phyloP scores from a whole-genome alignment of 805 yeast species.

The Lipomyces kockii region DNA sequence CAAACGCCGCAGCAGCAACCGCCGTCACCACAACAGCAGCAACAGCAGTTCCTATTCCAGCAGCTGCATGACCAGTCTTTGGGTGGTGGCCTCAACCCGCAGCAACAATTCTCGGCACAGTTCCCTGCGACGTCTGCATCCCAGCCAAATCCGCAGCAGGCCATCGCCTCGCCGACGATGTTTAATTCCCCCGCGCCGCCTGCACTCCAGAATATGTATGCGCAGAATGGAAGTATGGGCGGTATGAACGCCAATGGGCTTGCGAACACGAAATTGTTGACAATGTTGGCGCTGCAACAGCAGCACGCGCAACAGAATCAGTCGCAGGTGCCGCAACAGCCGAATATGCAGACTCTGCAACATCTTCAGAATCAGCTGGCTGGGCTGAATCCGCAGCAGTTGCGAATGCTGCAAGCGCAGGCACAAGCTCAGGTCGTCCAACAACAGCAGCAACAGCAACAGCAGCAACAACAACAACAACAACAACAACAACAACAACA shows the following conservation, averaged over 20 bases:
- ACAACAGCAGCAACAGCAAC: constrained; percentile 14
- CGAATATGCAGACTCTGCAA: constrained; percentile 5
- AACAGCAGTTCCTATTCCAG: constrained; percentile 19
- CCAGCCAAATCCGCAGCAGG: background rate
- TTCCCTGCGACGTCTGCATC: constrained; percentile 7
- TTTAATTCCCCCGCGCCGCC: constrained; percentile 7
- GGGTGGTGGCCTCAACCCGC: background rate
- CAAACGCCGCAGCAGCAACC: constrained; percentile 19
- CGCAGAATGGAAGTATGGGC: constrained; percentile 1
- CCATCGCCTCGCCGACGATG: constrained; percentile 1
- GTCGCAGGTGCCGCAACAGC: constrained; percentile 1
- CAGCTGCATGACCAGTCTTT: constrained; percentile 13
- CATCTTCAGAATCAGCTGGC: constrained; percentile 17
- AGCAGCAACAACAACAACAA: no score
- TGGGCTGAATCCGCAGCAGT: constrained; percentile 2
- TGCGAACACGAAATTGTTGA: background rate
- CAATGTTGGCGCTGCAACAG: constrained; percentile 3
- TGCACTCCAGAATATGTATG: constrained; percentile 10
- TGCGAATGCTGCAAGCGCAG: constrained; percentile 15
- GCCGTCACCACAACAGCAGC: constrained; percentile 16
- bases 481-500: no score
- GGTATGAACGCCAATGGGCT: background rate
- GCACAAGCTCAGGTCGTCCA: constrained; percentile 19
- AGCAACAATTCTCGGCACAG: constrained; percentile 11
- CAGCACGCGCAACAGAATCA: constrained; percentile 20